A percentile compares a stretch with the other conserved stretches of the same genome.
These are phyloP conservation scores for Globomyces pollinis-pini DNA, from an alignment of 192 early-diverging fungal genomes.

Conservation along the genomic window DNA sequence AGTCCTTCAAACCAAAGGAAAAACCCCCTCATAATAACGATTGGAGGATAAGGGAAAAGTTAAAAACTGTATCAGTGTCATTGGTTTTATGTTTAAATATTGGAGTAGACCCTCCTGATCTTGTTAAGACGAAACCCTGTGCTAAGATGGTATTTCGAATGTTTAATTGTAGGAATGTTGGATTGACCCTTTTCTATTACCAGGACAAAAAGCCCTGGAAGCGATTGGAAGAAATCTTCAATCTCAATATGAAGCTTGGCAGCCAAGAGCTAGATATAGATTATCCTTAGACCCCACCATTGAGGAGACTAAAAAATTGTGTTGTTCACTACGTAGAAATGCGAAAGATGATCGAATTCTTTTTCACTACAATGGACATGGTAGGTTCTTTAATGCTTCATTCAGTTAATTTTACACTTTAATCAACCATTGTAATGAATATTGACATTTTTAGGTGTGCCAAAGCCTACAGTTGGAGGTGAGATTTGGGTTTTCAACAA, in stretches of 20 bases:
- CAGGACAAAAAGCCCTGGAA: conserved; percentile 73
- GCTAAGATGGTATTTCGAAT: too few species aligned
- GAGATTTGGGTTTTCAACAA: conserved; percentile 99
- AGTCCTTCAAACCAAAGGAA: background rate
- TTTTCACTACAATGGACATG: conserved; percentile 98
- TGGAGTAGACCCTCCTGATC: conserved; percentile 90
- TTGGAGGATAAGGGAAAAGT: conserved; percentile 60
- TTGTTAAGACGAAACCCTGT: conserved; percentile 77
- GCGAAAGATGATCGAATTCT: conserved; percentile 91
- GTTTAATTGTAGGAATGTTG: too few species aligned
- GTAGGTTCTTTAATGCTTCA: conserved; percentile 24
- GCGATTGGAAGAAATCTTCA: conserved; percentile 86
- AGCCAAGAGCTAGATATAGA: conserved; percentile 75
- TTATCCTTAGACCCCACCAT: conserved; percentile 82
- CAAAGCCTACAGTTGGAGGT: conserved; percentile 84
- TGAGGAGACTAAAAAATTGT: conserved; percentile 89
- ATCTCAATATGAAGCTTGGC: conserved; percentile 86
- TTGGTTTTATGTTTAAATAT: conserved; percentile 91
- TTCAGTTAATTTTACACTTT: too few species aligned
- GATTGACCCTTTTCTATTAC: conserved; percentile 80
- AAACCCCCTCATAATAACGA: conserved; percentile 18
- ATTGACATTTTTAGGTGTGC: conserved; percentile 44
- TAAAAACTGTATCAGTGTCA: conserved; percentile 80
- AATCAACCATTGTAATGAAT: background rate
- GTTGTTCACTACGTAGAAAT: conserved; percentile 66